Base-by-base conservation (phyloP, 371 early-diverging fungal species). In the Mortierella sp. region DNA sequence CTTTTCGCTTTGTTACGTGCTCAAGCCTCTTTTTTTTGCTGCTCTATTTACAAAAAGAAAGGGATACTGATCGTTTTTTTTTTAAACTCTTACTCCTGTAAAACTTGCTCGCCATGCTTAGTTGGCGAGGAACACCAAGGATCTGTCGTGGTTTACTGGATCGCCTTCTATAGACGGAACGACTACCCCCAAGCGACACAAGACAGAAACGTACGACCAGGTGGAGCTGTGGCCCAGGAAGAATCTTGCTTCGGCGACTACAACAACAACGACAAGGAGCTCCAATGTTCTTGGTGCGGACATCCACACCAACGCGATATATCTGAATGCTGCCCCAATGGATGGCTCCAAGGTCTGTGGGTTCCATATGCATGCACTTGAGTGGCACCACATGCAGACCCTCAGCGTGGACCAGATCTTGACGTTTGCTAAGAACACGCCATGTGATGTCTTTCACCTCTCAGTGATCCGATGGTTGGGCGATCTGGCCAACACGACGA, bases 331-430 rank as follows among this genome's bases (percentile, higher is more conserved):
- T 5, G 16, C 59, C 2, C 37, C 64, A 21, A 61, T 37, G 37
- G 34, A 61, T 5, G 64, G 37, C 24, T 14, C 19, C 3, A 74
- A 74, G 51, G 74, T 74, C n/a, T 74, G 74, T 21, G 74, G 74
- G 9, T 74, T 74, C 16, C 74, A 74, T 34, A 74, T 64, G 74
- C 74, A 74, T 34, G 74, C 67, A 13, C 64, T 74, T 0, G 67
- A 74, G 50, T 74, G 74, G 74, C 64, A 61, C 14, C 43, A 46
- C 16, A 51, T 74, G 37, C 74, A 74, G 67, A 37, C 50, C 0
- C 11, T 61, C 4, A 6, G 28, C 19, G 34, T 64, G 6, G 34
- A 43, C 0, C 46, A 40, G 13, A 31, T 28, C 19, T 4, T 74
- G 28, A 59, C 14, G 14, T 14, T 74, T 24, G 64, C 67, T 5